These are phyloP conservation scores for Dimocarpus longan DNA, from an alignment of 345 rosid genomes.

Conservation along the genomic window DNA sequence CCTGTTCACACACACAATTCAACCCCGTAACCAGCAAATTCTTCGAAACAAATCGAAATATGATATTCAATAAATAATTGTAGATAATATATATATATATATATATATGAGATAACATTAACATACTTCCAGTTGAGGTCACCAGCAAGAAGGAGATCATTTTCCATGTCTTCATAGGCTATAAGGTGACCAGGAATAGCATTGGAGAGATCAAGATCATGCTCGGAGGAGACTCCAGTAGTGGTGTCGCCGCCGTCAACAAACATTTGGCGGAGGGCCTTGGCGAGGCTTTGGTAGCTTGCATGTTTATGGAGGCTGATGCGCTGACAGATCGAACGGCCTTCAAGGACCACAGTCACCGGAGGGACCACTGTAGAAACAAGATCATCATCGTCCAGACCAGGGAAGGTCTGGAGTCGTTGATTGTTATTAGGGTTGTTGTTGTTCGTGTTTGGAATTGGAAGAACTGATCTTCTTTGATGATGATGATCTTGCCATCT, in stretches of 20 bases:
- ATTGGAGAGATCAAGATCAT: constrained; percentile 67
- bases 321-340: constrained; percentile 90
- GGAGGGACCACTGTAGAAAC: constrained; percentile 70
- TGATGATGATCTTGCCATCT: constrained; percentile 35
- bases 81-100: too few species aligned
- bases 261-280: constrained; percentile 81
- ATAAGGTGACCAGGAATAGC: constrained; percentile 82
- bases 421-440: constrained; percentile 32
- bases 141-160: constrained; percentile 92
- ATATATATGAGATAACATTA: not conserved
- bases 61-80: too few species aligned
- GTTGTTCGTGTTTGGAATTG: constrained; percentile 22
- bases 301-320: constrained; percentile 75
- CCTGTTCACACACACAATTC: constrained; percentile 37
- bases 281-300: constrained; percentile 80
- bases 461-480: constrained; percentile 10
- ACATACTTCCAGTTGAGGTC: constrained; percentile 90
- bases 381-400: constrained; percentile 60
- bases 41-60: not conserved
- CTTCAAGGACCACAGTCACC: constrained; percentile 83
- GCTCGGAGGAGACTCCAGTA: constrained; percentile 18
- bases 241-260: constrained; percentile 47
- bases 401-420: constrained; percentile 32
- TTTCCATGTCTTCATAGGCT: constrained; percentile 91
- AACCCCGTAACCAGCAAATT: not conserved